phyloP scores from a whole-genome alignment of 345 rosid genomes.

The Arabidopsis suecica region DNA sequence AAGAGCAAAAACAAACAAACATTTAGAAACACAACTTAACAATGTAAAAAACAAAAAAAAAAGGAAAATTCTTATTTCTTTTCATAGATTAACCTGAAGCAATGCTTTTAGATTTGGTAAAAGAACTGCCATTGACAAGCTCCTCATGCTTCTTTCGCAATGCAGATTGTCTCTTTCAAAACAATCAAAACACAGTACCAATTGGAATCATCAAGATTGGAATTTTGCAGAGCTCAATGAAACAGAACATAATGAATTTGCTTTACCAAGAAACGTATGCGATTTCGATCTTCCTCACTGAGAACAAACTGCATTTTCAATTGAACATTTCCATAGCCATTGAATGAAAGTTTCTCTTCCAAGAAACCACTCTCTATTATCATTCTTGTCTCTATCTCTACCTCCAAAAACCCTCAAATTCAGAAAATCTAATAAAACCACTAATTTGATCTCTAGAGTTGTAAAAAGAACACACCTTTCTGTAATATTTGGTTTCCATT shows the following conservation, averaged over 20 bases:
- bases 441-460: slow-evolving; percentile 28
- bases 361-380: slow-evolving; percentile 77
- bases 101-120: slow-evolving; percentile 44
- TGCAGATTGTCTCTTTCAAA: slow-evolving; percentile 82
- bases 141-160: slow-evolving; percentile 70
- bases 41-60: neutral
- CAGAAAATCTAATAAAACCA: slow-evolving; percentile 34
- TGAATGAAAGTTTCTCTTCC: slow-evolving; percentile 67
- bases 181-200: slow-evolving; percentile 23
- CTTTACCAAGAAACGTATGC: slow-evolving; percentile 71
- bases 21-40: slow-evolving; percentile 40
- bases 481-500: slow-evolving; percentile 64
- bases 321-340: slow-evolving; percentile 76
- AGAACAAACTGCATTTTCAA: slow-evolving; percentile 84
- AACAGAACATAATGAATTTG: slow-evolving; percentile 24
- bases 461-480: slow-evolving; percentile 49
- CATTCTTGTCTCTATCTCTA: slow-evolving; percentile 75
- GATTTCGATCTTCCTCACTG: slow-evolving; percentile 75
- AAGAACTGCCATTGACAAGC: slow-evolving; percentile 42
- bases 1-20: slow-evolving; percentile 15
- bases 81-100: slow-evolving; percentile 59
- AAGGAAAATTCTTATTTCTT: neutral
- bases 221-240: slow-evolving; percentile 1
- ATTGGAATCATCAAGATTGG: slow-evolving; percentile 4
- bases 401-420: slow-evolving; percentile 23